These are phyloP conservation scores for Pseudomassariella vexata DNA, from an alignment of 2,329 filamentous ascomycete species.

Conservation along the genomic window DNA sequence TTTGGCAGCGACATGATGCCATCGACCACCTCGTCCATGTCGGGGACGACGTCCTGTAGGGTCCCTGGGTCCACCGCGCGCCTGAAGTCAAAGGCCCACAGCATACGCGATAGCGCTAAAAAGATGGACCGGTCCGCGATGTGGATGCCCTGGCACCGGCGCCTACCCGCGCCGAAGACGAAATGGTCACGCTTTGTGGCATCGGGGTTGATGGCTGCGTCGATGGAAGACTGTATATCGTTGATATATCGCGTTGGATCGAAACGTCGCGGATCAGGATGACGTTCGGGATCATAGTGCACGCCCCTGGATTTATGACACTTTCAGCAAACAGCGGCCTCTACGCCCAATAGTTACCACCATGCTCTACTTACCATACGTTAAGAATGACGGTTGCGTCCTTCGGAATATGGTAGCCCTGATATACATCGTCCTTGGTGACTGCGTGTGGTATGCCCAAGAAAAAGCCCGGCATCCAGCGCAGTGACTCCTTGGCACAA, in stretches of 20 bases:
- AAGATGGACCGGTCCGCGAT: slow-evolving; percentile 43
- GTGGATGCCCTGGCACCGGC: slow-evolving; percentile 52
- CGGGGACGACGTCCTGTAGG: slow-evolving; percentile 8
- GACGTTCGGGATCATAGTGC: slow-evolving; percentile 34
- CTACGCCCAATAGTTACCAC: background rate
- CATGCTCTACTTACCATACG: slow-evolving; percentile 30
- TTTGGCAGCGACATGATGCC: slow-evolving; percentile 10
- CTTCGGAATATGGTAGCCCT: slow-evolving; percentile 37
- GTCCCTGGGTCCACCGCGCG: slow-evolving; percentile 11
- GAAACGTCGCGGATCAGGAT: slow-evolving; percentile 32
- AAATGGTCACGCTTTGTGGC: slow-evolving; percentile 43
- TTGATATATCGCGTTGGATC: slow-evolving; percentile 25
- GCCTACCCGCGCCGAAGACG: slow-evolving; percentile 48
- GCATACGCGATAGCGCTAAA: slow-evolving; percentile 36
- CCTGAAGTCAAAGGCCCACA: slow-evolving; percentile 37
- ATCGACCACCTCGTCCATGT: slow-evolving; percentile 6
- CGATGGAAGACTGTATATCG: slow-evolving; percentile 15
- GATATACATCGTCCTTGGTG: slow-evolving; percentile 34
- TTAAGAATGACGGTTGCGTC: slow-evolving; percentile 32
- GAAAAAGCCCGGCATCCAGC: slow-evolving; percentile 38
- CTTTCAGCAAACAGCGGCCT: background rate
- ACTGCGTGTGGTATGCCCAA: slow-evolving; percentile 38
- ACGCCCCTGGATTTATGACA: slow-evolving; percentile 30
- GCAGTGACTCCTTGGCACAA: slow-evolving; percentile 47
- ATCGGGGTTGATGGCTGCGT: slow-evolving; percentile 26